Conservation (phyloP, 495 filamentous ascomycete species). For the Penicillium psychrofluorescens region DNA sequence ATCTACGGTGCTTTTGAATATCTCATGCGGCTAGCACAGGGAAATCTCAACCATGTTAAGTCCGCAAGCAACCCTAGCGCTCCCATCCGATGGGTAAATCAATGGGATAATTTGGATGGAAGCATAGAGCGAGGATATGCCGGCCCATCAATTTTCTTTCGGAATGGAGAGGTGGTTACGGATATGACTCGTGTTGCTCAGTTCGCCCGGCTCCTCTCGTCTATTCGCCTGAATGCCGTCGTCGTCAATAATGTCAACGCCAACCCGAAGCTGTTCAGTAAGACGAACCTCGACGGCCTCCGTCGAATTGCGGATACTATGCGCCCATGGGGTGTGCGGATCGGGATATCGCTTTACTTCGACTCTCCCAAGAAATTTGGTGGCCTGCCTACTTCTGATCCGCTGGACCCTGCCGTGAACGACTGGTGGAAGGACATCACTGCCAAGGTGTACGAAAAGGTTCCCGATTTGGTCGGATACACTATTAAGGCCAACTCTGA, state of each 20-base stretch:
- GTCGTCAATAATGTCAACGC: conserved; percentile 68
- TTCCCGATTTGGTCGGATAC: conserved; percentile 60
- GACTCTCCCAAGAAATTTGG: conserved; percentile 52
- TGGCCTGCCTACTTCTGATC: conserved; percentile 52
- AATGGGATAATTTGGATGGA: conserved; percentile 66
- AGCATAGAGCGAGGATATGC: conserved; percentile 60
- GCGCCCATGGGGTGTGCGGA: conserved; percentile 55
- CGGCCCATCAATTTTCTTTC: conserved; percentile 59
- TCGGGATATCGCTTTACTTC: conserved; percentile 60
- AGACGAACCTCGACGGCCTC: conserved; percentile 50
- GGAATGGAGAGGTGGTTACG: conserved; percentile 37
- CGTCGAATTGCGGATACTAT: conserved; percentile 52
- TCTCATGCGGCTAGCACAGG: conserved; percentile 51
- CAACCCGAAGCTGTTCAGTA: conserved; percentile 45
- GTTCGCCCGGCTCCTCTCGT: conserved; percentile 59
- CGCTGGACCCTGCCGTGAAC: conserved; percentile 48
- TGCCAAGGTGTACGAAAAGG: conserved; percentile 43
- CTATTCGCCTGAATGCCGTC: conserved; percentile 56
- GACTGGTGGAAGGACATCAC: conserved; percentile 53
- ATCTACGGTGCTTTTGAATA: conserved; percentile 64
- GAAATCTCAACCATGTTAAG: conserved; percentile 43
- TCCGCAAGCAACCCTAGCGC: conserved; percentile 47
- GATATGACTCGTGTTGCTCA: conserved; percentile 49
- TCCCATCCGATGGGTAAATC: conserved; percentile 58
- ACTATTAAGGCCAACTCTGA: conserved; percentile 65